Percentiles rank a stretch among this genome's conserved stretches.
phyloP scores from a whole-genome alignment of 2,329 filamentous ascomycete species.

The Hypocrella siamensis region DNA sequence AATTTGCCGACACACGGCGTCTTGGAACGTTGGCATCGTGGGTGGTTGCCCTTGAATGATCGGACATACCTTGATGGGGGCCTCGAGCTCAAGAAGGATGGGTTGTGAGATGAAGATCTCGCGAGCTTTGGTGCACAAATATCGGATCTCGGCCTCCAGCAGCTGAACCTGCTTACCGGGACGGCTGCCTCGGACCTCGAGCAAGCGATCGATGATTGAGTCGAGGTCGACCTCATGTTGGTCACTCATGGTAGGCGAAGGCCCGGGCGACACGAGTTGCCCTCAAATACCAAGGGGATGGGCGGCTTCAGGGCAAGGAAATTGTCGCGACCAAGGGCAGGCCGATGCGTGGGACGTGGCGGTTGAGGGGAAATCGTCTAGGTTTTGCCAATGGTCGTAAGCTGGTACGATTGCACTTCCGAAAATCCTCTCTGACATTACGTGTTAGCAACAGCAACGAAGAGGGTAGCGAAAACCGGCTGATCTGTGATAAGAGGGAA shows the following conservation, averaged over 20 bases:
- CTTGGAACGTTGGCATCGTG: constrained; percentile 5
- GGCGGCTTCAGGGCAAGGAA: constrained; percentile 9
- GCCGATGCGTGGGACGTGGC: constrained; percentile 13
- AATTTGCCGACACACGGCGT: constrained; percentile 2
- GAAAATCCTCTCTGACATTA: no score
- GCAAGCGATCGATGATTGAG: constrained; percentile 95
- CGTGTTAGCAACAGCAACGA: not conserved
- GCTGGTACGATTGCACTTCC: constrained; percentile 18
- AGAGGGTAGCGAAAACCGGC: no score
- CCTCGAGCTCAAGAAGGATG: constrained; percentile 91
- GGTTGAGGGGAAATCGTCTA: constrained; percentile 12
- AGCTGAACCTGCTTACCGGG: constrained; percentile 98
- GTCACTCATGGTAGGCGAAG: constrained; percentile 38
- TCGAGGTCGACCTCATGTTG: constrained; percentile 91
- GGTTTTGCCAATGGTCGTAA: constrained; percentile 6
- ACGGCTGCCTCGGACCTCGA: constrained; percentile 94
- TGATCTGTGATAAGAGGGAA: no score
- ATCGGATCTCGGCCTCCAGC: constrained; percentile 89
- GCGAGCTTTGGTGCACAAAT: constrained; percentile 92
- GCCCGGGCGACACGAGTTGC: constrained; percentile 20
- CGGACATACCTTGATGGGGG: constrained; percentile 81
- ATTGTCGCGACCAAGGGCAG: constrained; percentile 10
- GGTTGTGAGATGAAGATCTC: constrained; percentile 99
- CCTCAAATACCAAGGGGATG: constrained; percentile 16
- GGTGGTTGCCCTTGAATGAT: no score